Evolutionary conservation across 164 flowering plant genomes (phyloP), one percentile per base, ranked within the genome.

Genomic region (Stephania cephalantha): DNA sequence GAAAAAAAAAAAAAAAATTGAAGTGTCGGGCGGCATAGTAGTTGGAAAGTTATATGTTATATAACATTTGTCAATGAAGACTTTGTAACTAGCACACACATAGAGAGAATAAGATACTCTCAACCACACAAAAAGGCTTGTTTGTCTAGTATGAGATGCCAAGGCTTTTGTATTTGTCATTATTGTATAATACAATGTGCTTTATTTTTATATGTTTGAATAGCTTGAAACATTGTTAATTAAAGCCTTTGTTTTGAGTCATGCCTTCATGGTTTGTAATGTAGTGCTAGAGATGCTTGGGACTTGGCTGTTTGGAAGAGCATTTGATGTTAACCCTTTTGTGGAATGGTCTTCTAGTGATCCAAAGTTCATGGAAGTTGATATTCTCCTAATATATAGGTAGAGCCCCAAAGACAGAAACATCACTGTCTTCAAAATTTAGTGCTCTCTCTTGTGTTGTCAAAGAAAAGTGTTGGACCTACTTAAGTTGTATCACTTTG

Each of bases 81-180:
- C 52, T 29, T 75, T 73, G 52, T 68, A 7, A 45, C 42, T 35
- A 35, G 42, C 42, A 35, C 15, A 18, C 55, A 30, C 7, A 30
- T 42, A 74, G 46, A 11, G 31, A 10, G 76, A 66, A 74, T 68
- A 13, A 46, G 76, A 74, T 67, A 67, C 76, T 67, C 22, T 67
- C 71, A 74, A 48, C 58, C 69, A 73, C 69, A 73, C 22, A 13
- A 22, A 46, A 64, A 65, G 20, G 12, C n/a, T 31, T 46, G 15
- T 68, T 48, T 48, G 20, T 9, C 22, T 17, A 31, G 67, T 25
- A 73, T 61, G 68, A 61, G 66, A 73, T 73, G 50, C 75, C 63
- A 31, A 42, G 30, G 50, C 65, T 52, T 52, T 35, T 35, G 42
- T 15, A 53, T 42, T 42, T 8, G 25, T 61, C 42, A 35, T 35